These are phyloP conservation scores for Rhizophora mangle DNA, from an alignment of 345 rosid genomes.

Conservation along the genomic window DNA sequence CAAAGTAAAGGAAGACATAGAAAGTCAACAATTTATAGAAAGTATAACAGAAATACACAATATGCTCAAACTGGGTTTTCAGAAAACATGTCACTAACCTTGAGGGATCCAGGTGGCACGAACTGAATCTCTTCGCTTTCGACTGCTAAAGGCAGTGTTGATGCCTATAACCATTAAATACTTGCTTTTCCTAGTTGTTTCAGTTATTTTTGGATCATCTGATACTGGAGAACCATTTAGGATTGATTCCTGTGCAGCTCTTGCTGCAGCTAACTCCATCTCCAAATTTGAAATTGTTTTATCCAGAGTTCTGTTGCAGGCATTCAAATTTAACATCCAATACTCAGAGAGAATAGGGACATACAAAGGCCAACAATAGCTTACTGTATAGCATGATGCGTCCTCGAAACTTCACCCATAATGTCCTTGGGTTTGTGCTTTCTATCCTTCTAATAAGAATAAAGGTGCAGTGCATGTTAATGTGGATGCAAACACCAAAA, in stretches of 20 bases:
- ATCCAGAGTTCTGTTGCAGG: slow-evolving; percentile 56
- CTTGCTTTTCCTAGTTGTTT: slow-evolving; percentile 52
- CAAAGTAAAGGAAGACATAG: neutral
- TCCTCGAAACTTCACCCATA: slow-evolving; percentile 67
- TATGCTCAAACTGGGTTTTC: neutral
- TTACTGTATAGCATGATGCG: slow-evolving; percentile 75
- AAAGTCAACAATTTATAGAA: neutral
- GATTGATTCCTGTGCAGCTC: slow-evolving; percentile 78
- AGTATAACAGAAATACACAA: neutral
- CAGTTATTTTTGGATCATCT: slow-evolving; percentile 45
- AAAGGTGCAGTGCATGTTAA: slow-evolving; percentile 8
- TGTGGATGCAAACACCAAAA: neutral
- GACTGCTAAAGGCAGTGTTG: slow-evolving; percentile 93
- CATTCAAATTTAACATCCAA: slow-evolving; percentile 10
- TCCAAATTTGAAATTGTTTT: slow-evolving; percentile 76
- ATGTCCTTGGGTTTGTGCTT: slow-evolving; percentile 54
- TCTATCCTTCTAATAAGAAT: slow-evolving; percentile 37
- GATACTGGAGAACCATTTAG: slow-evolving; percentile 76
- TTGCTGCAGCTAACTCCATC: slow-evolving; percentile 84
- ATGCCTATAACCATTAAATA: slow-evolving; percentile 88
- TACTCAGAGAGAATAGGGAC: slow-evolving; percentile 5
- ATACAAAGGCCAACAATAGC: slow-evolving; percentile 9
- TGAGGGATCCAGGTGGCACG: slow-evolving; percentile 99
- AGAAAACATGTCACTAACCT: slow-evolving; percentile 41
- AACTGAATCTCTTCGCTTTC: slow-evolving; percentile 91